Base-by-base conservation (phyloP, 306 rosid species). In the Leucaena leucocephala region DNA sequence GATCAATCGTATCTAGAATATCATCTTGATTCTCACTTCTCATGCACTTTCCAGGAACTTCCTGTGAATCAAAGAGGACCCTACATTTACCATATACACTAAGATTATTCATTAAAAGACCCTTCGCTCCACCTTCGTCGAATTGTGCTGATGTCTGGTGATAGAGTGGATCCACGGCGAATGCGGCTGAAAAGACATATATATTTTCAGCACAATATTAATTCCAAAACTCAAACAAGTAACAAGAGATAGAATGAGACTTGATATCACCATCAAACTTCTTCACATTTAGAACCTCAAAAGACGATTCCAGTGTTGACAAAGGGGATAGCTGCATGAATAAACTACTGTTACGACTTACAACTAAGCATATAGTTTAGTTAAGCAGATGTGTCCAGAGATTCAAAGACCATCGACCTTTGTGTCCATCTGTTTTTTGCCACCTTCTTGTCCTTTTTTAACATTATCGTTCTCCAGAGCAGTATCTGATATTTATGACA, bases 121-220 rank as follows among this genome's bases (percentile, higher is more conserved):
- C 99, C 90, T 85, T 90, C 64, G 99, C 99, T 82, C 99, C 99
- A 43, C 99, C 99, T 90, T 95, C 99, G 52, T 95, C 98, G 72
- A 95, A 95, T 83, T 93, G 94, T 72, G 98, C 96, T 11, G 99
- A 88, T 48, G 99, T 93, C 83, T 95, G 96, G 81, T 91, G 96
- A 84, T 93, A 95, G 67, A 95, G 98, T 14, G 98, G 99, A 82
- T 95, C 99, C 85, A 95, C 96, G 1, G 94, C 86, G 83, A 95
- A 95, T 76, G 99, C 97, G 84, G 92, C 98, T 95, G 94, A 75
- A 86, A 89, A 58, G 45, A 49, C 76, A 79, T 58, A 78, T 15
- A 76, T 83, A 79, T 62, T 67, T 72, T 75, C 33, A 76, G 82
- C 76, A 87, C 65, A 82, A 67, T 38, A 68, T 76, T 46, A 71